These are phyloP conservation scores for Ajuga chamaepitys DNA, from an alignment of 257 asterid genomes.

Conservation along the genomic window DNA sequence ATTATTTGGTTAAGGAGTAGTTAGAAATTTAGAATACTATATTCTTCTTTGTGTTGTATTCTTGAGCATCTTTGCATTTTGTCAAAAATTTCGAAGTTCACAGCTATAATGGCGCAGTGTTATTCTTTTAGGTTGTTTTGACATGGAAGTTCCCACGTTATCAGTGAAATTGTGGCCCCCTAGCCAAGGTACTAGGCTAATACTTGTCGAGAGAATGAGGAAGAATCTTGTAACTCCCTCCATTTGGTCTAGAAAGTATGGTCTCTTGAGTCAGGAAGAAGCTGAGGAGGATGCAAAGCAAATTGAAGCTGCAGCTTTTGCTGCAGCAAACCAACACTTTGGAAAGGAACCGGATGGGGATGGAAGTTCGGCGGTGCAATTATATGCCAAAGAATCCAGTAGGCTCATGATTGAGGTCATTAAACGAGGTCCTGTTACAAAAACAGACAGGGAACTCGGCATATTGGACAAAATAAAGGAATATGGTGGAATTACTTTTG, in stretches of 20 bases:
- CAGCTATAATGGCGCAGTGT: background rate
- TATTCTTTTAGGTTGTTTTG: constrained; percentile 25
- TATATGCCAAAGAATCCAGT: constrained; percentile 90
- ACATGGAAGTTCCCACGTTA: constrained; percentile 47
- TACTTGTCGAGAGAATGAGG: constrained; percentile 75
- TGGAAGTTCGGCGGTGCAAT: constrained; percentile 83
- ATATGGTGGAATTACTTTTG: constrained; percentile 49
- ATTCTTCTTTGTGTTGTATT: background rate
- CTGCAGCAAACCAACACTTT: constrained; percentile 62
- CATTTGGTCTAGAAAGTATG: constrained; percentile 74
- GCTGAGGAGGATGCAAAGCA: constrained; percentile 76
- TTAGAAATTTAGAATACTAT: background rate
- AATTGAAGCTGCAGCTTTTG: constrained; percentile 62
- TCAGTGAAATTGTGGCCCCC: constrained; percentile 90
- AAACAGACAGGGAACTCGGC: constrained; percentile 37
- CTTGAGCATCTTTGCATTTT: background rate
- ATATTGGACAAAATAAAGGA: constrained; percentile 36
- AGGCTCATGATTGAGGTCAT: constrained; percentile 81
- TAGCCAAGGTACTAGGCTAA: constrained; percentile 48
- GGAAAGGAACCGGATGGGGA: constrained; percentile 74
- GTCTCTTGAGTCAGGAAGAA: constrained; percentile 63
- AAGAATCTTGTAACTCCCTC: constrained; percentile 72
- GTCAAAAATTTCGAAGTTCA: background rate
- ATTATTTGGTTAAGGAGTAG: background rate
- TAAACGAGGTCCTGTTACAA: constrained; percentile 60